phyloP scores from a whole-genome alignment of 305 asterid species.

The Ilex paraguariensis region DNA sequence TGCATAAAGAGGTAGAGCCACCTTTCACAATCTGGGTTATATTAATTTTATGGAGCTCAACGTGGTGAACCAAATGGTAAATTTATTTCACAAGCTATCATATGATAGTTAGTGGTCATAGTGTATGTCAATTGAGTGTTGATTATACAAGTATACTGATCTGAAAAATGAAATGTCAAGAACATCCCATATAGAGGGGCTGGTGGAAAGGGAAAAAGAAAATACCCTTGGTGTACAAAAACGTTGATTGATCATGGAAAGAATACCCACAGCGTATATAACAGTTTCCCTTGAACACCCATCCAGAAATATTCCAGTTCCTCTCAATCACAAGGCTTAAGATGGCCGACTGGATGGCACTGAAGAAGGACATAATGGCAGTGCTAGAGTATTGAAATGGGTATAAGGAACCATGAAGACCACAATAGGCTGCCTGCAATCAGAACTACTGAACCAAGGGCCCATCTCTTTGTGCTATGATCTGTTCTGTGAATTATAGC shows the following conservation, averaged over 20 bases:
- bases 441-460: conserved; percentile 49
- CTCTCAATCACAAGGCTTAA: conserved; percentile 37
- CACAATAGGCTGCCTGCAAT: conserved; percentile 42
- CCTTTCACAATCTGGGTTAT: too few relatives aligned
- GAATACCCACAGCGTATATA: conserved; percentile 43
- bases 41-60: too few relatives aligned
- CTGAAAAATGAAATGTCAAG: not conserved
- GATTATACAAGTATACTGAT: not conserved
- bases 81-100: too few relatives aligned
- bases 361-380: conserved; percentile 50
- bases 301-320: conserved; percentile 38
- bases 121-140: too few relatives aligned
- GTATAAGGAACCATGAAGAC: conserved; percentile 80
- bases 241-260: not conserved
- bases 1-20: too few relatives aligned
- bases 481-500: conserved; percentile 1
- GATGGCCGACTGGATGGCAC: conserved; percentile 56
- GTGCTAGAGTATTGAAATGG: conserved; percentile 69
- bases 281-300: conserved; percentile 53
- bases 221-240: not conserved
- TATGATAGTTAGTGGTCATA: too few relatives aligned
- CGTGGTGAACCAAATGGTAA: too few relatives aligned
- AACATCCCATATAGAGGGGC: not conserved
- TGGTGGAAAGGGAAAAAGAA: not conserved
- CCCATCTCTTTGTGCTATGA: conserved; percentile 23